Evolutionary conservation across 192 early-diverging fungal species (phyloP), one percentile per base, ranked within the genome.

Genomic region (Cladochytrium replicatum): DNA sequence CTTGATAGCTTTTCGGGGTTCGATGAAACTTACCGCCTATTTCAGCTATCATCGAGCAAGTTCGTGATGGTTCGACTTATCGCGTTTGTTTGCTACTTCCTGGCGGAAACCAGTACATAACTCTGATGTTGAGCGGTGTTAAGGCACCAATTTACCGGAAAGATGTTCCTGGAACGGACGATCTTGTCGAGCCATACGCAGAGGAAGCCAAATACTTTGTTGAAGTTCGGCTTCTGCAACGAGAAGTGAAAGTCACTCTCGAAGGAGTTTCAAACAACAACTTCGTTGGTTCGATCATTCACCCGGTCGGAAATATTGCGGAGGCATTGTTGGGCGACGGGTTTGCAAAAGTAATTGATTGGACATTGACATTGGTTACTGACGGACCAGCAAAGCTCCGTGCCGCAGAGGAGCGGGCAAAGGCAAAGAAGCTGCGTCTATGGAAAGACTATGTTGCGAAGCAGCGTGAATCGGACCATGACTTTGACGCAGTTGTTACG

Each of bases 121-220:
- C 80, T 32, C 60, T 97, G 24, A 71, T 75, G 28, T 55, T 87
- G 30, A 85, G 90, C 3, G 93, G 93, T 6, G 75, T 99, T 52
- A 87, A 86, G 58, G 84, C 85, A 3, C 92, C 91, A 5, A 65
- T 77, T 17, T 79, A 85, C 51, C 77, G 90, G 21, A 69, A 66
- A 28, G 84, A 85, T n/a, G 60, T 84, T 6, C 78, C 88, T 15
- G 84, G 78, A 42, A 61, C 78, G 28, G 69, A 73, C 2, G 82
- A 87, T 52, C 40, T 83, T 9, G 70, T 84, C 27, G 93, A 97
- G 67, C 92, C 91, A 15, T 94, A 81, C 55, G 83, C 84, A 46
- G 93, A 93, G 55, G 89, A 97, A 61, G 89, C 93, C 7, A 88
- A 86, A 58, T 89, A 68, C 64, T 93, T 94, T 71, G 85, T 89